Conservation (phyloP, 129 eudicot genomes). For the Escallonia rubra region DNA sequence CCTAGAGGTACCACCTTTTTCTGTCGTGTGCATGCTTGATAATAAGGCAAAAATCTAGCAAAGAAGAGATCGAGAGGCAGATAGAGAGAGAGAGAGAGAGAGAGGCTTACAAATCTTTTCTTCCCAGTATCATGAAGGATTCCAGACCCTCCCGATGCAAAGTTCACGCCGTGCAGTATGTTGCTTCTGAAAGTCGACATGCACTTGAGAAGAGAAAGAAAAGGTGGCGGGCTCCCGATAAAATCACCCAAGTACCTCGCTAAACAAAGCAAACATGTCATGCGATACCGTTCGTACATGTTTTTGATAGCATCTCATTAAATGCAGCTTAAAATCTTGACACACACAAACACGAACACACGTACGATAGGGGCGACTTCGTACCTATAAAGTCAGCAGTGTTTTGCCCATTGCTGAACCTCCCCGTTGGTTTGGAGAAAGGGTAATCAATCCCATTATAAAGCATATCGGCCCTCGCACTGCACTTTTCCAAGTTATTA, state of each 20-base stretch:
- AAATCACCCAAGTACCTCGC: constrained; percentile 29
- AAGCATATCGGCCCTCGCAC: constrained; percentile 39
- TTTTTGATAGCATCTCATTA: no score
- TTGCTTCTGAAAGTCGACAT: constrained; percentile 18
- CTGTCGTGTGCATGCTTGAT: not conserved
- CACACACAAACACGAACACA: no score
- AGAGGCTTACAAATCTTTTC: constrained; percentile 14
- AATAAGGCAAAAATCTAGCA: no score
- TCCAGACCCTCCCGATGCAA: constrained; percentile 57
- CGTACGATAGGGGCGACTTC: no score
- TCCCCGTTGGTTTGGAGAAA: constrained; percentile 36
- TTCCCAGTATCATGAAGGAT: constrained; percentile 27
- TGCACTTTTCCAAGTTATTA: constrained; percentile 18
- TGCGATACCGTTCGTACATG: no score
- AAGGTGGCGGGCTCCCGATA: constrained; percentile 45
- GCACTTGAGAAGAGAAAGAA: constrained; percentile 25
- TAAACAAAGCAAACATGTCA: not conserved
- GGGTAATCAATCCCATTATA: constrained; percentile 48
- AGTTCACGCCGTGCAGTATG: constrained; percentile 42
- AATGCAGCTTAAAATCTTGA: no score
- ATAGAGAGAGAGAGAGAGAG: not conserved
- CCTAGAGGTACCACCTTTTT: constrained; percentile 6
- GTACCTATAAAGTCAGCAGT: constrained; percentile 40
- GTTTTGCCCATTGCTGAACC: constrained; percentile 48
- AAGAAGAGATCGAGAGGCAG: no score